Conservation (phyloP, 805 yeast genomes). For the Spencermartinsiella europaea region DNA sequence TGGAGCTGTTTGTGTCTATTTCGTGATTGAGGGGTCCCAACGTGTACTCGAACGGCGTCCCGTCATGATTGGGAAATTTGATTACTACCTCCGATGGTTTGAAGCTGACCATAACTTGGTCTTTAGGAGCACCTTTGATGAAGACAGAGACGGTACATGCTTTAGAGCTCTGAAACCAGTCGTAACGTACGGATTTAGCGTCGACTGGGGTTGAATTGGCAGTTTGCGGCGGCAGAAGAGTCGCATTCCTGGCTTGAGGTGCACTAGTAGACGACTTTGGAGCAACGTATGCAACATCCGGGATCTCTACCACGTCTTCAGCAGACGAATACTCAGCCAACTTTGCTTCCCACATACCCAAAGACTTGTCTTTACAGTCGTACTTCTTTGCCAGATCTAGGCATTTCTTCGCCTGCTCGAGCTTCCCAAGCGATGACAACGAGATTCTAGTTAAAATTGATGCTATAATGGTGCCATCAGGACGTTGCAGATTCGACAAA, state of each 20-base stretch:
- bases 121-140: conserved; percentile 57
- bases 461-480: neutral
- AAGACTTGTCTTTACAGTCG: conserved; percentile 15
- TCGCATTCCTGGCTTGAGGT: neutral
- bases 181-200: conserved; percentile 35
- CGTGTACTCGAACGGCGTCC: conserved; percentile 53
- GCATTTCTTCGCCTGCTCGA: conserved; percentile 25
- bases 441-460: conserved; percentile 18
- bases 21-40: conserved; percentile 49
- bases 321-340: conserved; percentile 2
- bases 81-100: conserved; percentile 12
- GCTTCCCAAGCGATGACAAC: conserved; percentile 19
- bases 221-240: neutral
- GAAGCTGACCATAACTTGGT: conserved; percentile 40
- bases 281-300: neutral
- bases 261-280: neutral
- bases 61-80: conserved; percentile 18
- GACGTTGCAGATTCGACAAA: neutral
- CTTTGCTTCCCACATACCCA: conserved; percentile 21
- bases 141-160: conserved; percentile 64
- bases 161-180: conserved; percentile 66
- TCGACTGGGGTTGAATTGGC: neutral
- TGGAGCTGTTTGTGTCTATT: conserved; percentile 44
- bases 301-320: neutral
- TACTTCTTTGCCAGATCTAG: conserved; percentile 22